Percentiles rank a stretch among this genome's conserved stretches.
These are phyloP conservation scores for Priceomyces fermenticarens DNA, from an alignment of 805 yeast genomes.

Conservation along the genomic window DNA sequence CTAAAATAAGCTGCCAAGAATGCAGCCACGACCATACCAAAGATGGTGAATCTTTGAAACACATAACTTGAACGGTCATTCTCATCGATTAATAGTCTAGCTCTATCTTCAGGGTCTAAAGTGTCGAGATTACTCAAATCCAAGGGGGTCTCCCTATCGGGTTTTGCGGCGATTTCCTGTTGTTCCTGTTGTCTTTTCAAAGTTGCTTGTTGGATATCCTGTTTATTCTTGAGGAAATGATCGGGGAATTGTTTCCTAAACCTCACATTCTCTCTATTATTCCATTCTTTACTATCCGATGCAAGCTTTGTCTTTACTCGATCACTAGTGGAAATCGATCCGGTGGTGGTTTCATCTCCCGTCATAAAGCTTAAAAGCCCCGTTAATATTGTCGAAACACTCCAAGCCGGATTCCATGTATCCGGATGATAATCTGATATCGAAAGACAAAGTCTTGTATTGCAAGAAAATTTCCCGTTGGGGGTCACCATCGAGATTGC, in stretches of 20 bases:
- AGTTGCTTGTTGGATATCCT: slow-evolving; percentile 20
- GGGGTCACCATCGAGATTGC: slow-evolving; percentile 88
- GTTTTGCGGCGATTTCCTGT: slow-evolving; percentile 3
- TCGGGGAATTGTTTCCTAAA: slow-evolving; percentile 72
- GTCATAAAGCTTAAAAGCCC: slow-evolving; percentile 93
- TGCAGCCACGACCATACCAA: slow-evolving; percentile 32
- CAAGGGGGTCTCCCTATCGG: slow-evolving; percentile 15
- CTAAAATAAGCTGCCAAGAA: slow-evolving; percentile 26
- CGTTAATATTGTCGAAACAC: slow-evolving; percentile 80
- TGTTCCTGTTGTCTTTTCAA: slow-evolving; percentile 9
- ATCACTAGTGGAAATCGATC: slow-evolving; percentile 68
- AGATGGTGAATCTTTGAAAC: slow-evolving; percentile 15
- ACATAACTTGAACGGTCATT: slow-evolving; percentile 6
- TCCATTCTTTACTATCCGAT: slow-evolving; percentile 56
- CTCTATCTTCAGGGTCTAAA: slow-evolving; percentile 69
- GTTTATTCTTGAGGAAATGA: slow-evolving; percentile 43
- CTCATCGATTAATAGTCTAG: slow-evolving; percentile 29
- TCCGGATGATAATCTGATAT: slow-evolving; percentile 96
- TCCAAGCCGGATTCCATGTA: slow-evolving; percentile 96
- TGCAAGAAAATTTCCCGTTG: slow-evolving; percentile 79
- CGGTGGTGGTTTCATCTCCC: slow-evolving; percentile 79
- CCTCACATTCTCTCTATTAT: slow-evolving; percentile 50
- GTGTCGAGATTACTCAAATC: slow-evolving; percentile 33
- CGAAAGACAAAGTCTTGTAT: slow-evolving; percentile 80
- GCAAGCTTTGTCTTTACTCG: slow-evolving; percentile 57